Conservation (phyloP, 306 rosid genomes). For the Coriaria nepalensis region DNA sequence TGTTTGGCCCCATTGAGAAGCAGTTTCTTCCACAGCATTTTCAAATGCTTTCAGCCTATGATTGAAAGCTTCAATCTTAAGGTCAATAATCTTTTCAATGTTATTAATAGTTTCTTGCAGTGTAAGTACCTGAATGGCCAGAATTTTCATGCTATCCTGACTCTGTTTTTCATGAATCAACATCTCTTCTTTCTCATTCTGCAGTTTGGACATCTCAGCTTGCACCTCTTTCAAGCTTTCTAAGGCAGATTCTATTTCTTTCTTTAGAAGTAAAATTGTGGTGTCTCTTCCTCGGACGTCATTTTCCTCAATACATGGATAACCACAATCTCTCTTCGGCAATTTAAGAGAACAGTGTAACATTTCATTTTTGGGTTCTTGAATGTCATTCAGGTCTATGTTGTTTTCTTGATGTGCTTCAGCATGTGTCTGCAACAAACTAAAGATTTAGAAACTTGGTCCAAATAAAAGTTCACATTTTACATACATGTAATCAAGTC, state of each 20-base stretch:
- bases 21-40: slow-evolving; percentile 40
- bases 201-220: slow-evolving; percentile 66
- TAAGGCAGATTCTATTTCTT: slow-evolving; percentile 74
- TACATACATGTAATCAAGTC: slow-evolving; percentile 21
- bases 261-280: slow-evolving; percentile 59
- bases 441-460: slow-evolving; percentile 25
- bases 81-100: slow-evolving; percentile 46
- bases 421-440: slow-evolving; percentile 50
- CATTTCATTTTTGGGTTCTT: slow-evolving; percentile 18
- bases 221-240: slow-evolving; percentile 66
- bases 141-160: slow-evolving; percentile 34
- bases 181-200: slow-evolving; percentile 49
- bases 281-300: slow-evolving; percentile 34
- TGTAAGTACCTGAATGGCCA: slow-evolving; percentile 34
- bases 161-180: slow-evolving; percentile 35
- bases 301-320: slow-evolving; percentile 11
- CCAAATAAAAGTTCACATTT: slow-evolving; percentile 16
- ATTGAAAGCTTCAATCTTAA: slow-evolving; percentile 41
- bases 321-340: slow-evolving; percentile 13
- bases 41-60: slow-evolving; percentile 33
- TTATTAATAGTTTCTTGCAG: slow-evolving; percentile 38
- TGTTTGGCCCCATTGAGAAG: slow-evolving; percentile 35
- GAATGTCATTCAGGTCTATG: slow-evolving; percentile 14
- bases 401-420: slow-evolving; percentile 21
- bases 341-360: slow-evolving; percentile 22